Base-by-base conservation (phyloP, 140 eudicot species). In the Flaveria floridana region DNA sequence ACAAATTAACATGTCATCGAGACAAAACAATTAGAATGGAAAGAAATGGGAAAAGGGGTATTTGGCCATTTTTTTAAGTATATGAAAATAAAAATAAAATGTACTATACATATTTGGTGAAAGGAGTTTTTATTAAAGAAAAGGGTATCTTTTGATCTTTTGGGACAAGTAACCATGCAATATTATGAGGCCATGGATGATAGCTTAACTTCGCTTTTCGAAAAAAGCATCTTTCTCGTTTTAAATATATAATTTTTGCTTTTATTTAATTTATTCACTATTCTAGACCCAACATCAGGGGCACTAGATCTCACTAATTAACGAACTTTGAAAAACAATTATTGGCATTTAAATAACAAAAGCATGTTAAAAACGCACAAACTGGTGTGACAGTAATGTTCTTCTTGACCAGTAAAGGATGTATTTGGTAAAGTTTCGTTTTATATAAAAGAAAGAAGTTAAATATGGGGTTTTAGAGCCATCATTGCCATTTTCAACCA, bases 141-240 rank as follows among this genome's bases (percentile, higher is more conserved):
- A 42, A 65, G 66, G 67, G 82, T 4, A 73, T 71, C 59, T 76
- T 76, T 67, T 59, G 28, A 66, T 76, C 78, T 63, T 81, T 62
- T 76, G 70, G 82, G 71, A 48, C 79, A 82, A 77, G 63, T 78
- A 82, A 82, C 76, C 80, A 82, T 51, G 52, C 42, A 77, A 42
- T 23, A 46, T 18, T 56, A 47, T 65, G 82, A 72, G 62, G 69
- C 78, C 78, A 34, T 55, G 63, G 78, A 64, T 81, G 85, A 74
- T 74, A 66, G 63, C 37, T 30, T 69, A 39, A 66, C 46, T 68
- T 84, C 69, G 42, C 85, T 63, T 83, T 78, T 81, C 5, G 44
- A 25, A 20, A 42, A 53, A n/a, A 59, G 42, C 6, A 48, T 19
- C 51, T 50, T 63, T 44, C 2, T 7, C 19, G 34, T 39, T 55